A percentile compares a stretch with the other conserved stretches of the same genome.
Conservation (phyloP, 352 stramenopile genomes). For the Phytophthora kernoviae region DNA sequence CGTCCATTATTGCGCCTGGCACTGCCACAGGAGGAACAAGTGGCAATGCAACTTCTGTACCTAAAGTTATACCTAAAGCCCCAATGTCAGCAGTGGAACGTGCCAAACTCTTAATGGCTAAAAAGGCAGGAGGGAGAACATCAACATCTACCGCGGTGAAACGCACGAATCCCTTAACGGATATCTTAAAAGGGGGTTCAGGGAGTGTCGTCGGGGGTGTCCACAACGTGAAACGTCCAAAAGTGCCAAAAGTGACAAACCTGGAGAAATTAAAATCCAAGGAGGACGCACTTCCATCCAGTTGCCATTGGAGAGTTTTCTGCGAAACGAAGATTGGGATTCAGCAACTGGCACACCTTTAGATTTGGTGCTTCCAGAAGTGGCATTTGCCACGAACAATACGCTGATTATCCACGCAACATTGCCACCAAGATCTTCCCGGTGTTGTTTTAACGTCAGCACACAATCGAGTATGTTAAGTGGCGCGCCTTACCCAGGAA, state of each 20-base stretch:
- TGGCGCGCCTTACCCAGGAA: constrained; percentile 71
- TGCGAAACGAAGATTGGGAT: constrained; percentile 82
- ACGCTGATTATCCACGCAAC: constrained; percentile 84
- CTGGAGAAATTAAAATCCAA: constrained; percentile 79
- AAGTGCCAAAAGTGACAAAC: constrained; percentile 73
- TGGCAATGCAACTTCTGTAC: neutral
- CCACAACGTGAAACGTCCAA: constrained; percentile 66
- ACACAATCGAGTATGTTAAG: constrained; percentile 75
- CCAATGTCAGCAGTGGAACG: constrained; percentile 69
- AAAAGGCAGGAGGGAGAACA: constrained; percentile 49
- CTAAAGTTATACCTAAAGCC: constrained; percentile 23
- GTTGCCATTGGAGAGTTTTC: constrained; percentile 77
- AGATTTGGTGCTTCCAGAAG: constrained; percentile 71
- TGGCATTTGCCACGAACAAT: constrained; percentile 85
- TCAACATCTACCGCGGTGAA: constrained; percentile 49
- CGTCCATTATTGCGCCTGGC: constrained; percentile 4
- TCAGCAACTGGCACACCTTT: constrained; percentile 60
- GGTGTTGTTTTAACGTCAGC: constrained; percentile 82
- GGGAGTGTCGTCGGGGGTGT: constrained; percentile 70
- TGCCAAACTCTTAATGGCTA: constrained; percentile 80
- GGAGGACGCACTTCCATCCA: constrained; percentile 77
- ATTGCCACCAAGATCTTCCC: constrained; percentile 58
- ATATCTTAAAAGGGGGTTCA: constrained; percentile 73
- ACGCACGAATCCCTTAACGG: constrained; percentile 74
- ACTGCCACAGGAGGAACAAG: too few relatives aligned